phyloP scores from a whole-genome alignment of 2,329 filamentous ascomycete genomes.

The Aulographum hederae region DNA sequence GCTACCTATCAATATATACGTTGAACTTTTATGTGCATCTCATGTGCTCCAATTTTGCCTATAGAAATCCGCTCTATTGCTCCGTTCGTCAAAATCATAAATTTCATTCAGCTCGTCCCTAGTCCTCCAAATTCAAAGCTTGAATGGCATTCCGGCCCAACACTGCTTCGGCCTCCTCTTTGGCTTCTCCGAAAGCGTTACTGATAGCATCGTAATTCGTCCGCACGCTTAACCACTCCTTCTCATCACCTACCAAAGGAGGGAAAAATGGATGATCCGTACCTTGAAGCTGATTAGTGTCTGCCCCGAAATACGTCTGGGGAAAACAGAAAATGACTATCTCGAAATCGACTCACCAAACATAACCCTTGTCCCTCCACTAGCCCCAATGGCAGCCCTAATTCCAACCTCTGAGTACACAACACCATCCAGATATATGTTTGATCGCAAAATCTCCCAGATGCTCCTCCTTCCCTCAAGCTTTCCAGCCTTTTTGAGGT shows the following conservation, averaged over 20 bases:
- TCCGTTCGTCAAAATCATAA: no score
- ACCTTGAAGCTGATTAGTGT: constrained; percentile 18
- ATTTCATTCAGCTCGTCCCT: no score
- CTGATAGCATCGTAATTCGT: constrained; percentile 39
- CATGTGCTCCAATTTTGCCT: no score
- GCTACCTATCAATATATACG: no score
- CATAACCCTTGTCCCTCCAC: constrained; percentile 50
- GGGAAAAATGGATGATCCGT: constrained; percentile 78
- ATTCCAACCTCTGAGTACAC: constrained; percentile 61
- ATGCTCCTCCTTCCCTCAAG: constrained; percentile 37
- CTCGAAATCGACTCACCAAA: constrained; percentile 34
- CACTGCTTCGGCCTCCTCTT: constrained; percentile 30
- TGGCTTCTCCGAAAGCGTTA: constrained; percentile 26
- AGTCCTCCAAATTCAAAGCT: constrained; percentile 21
- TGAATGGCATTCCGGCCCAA: constrained; percentile 42
- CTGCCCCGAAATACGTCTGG: not conserved
- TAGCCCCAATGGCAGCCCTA: constrained; percentile 49
- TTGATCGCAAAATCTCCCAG: constrained; percentile 50
- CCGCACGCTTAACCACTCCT: constrained; percentile 52
- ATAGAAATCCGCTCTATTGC: no score
- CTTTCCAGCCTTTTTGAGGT: constrained; percentile 47
- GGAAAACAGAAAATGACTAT: not conserved
- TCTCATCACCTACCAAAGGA: constrained; percentile 44
- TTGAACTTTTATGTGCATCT: no score
- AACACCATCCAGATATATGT: constrained; percentile 78